Evolutionary conservation across 108 stramenopile species (phyloP).

Genomic region (Asterionellopsis glacialis): DNA sequence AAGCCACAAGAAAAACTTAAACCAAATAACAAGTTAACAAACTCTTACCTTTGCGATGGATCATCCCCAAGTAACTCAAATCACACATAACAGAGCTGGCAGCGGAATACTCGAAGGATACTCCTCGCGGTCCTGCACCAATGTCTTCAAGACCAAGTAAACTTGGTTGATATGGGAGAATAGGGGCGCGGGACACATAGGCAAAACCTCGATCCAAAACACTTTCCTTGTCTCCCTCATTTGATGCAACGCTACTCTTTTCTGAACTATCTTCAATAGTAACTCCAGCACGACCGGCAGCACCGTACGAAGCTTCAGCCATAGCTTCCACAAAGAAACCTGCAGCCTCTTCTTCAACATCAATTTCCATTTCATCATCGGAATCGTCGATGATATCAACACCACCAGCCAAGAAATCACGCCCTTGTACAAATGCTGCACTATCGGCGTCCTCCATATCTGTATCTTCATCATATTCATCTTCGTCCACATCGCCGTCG

Average conservation of each 20-base stretch:
- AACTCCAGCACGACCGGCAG: neutral
- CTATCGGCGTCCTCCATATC: neutral
- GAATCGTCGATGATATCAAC: neutral
- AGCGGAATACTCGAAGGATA: constrained; percentile 54
- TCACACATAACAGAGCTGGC: constrained; percentile 72
- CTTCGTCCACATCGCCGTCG: constrained; percentile 12
- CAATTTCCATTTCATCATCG: constrained; percentile 21
- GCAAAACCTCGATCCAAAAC: constrained; percentile 40
- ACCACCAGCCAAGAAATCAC: neutral
- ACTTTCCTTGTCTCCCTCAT: constrained; percentile 29
- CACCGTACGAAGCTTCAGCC: neutral
- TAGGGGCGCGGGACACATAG: constrained; percentile 63
- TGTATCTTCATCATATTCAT: neutral
- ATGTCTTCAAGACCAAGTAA: constrained; percentile 49
- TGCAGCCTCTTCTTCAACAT: constrained; percentile 42
- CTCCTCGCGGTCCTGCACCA: constrained; percentile 68
- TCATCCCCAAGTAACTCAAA: constrained; percentile 74
- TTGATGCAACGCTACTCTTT: constrained; percentile 36
- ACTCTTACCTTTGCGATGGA: constrained; percentile 53
- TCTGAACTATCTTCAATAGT: constrained; percentile 34
- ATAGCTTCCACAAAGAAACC: neutral
- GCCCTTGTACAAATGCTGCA: neutral
- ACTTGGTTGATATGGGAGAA: constrained; percentile 78
- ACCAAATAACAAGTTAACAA: neutral
- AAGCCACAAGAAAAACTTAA: neutral